Conservation (phyloP, 768 basidiomycete species). For the Lactifluus rugatus region DNA sequence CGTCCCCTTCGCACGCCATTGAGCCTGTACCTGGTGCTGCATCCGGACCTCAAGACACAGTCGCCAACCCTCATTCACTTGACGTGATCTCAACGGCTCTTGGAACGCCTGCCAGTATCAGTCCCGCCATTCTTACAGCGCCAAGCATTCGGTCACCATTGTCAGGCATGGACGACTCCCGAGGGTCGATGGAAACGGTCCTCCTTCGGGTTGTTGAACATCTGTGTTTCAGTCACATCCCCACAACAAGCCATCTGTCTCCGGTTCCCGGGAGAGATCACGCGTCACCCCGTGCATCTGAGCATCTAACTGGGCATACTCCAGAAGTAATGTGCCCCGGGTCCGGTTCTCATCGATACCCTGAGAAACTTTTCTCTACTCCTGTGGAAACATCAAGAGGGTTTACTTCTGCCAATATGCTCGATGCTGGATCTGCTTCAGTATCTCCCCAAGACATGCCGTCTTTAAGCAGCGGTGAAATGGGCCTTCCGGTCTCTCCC, state of each 20-base stretch:
- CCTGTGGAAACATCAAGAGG: background rate
- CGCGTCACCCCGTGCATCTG: background rate
- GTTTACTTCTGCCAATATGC: background rate
- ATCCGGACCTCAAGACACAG: background rate
- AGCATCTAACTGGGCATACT: background rate
- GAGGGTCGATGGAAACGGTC: background rate
- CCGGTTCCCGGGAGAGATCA: background rate
- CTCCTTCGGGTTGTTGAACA: slow-evolving; percentile 3
- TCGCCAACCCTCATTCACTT: background rate
- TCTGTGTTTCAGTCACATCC: background rate
- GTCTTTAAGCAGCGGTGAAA: background rate
- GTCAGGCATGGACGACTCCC: background rate
- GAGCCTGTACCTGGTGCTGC: background rate
- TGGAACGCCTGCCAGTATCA: background rate
- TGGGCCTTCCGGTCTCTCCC: slow-evolving; percentile 9
- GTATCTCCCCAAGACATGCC: background rate
- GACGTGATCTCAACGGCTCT: background rate
- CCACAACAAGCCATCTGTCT: background rate
- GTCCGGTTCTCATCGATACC: background rate
- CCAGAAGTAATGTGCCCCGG: background rate
- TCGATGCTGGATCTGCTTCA: background rate
- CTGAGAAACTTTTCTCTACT: background rate
- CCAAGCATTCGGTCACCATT: background rate
- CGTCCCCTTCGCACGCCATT: background rate
- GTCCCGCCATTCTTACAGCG: background rate